Evolutionary conservation across 139 green algal species (phyloP), one percentile per base, ranked within the genome.

Genomic region (Axilococcus clingmanii): DNA sequence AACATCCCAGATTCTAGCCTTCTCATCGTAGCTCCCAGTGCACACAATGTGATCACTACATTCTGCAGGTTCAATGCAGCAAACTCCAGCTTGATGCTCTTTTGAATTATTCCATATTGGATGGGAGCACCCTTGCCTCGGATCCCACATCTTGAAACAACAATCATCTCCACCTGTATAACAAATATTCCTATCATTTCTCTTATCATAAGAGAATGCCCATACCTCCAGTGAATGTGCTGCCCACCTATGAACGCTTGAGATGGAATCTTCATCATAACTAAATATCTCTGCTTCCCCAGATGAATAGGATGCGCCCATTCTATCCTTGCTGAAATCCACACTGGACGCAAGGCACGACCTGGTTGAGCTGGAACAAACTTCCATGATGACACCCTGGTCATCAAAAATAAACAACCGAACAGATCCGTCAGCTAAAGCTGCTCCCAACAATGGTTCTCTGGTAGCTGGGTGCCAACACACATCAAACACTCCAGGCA

Each of bases 11-110:
- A 91, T 27, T 22, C 88, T 36, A n/a, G 82, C 51, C 5, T 47
- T 3, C 48, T 96, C 88, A 46, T 96, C 87, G 43, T 96, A 96
- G 40, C 70, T 83, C 27, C 87, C 87, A 1, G 85, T 96, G 14
- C 62, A 66, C 6, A 89, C 27, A 19, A 82, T 11, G 59, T 89
- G 63, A 24, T 71, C 41, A 3, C 48, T 11, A 5, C 29, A 15
- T 1, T 69, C 65, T n/a, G 59, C 78, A 59, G 53, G 65, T 14
- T 44, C 40, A 29, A 94, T 77, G 58, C 75, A 91, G 63, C 77
- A 91, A 24, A 95, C 87, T 7, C 87, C 87, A 27, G 86, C 84
- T 2, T 28, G 54, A 55, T 95, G 87, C 12, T 59, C 45, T 7
- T 57, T 66, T 30, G 28, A 9, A 57, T 58, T 31, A 20, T 28